These are phyloP conservation scores for Aspergillus ostianus DNA, from an alignment of 495 filamentous ascomycete genomes.

Conservation along the genomic window DNA sequence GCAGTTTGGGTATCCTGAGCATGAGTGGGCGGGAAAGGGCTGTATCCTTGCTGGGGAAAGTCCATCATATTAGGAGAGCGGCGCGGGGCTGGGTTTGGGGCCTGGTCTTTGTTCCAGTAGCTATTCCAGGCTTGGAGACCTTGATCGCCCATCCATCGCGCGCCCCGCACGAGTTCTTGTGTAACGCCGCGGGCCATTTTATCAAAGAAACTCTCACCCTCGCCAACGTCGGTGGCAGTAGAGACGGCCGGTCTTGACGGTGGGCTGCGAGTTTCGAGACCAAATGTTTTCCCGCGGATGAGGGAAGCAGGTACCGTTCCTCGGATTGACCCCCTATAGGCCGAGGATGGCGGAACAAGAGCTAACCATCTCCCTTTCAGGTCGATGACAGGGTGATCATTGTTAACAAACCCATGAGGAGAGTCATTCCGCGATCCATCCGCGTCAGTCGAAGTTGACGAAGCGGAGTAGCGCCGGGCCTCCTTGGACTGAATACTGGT, in stretches of 20 bases:
- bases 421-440: constrained; percentile 52
- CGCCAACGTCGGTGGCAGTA: constrained; percentile 73
- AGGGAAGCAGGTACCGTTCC: constrained; percentile 48
- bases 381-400: constrained; percentile 66
- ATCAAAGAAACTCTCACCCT: constrained; percentile 78
- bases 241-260: constrained; percentile 73
- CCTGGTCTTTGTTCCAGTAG: constrained; percentile 76
- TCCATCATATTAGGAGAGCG: constrained; percentile 29
- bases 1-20: constrained; percentile 46
- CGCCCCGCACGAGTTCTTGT: constrained; percentile 86
- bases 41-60: constrained; percentile 29
- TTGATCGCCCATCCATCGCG: constrained; percentile 82
- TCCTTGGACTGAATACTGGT: constrained; percentile 66
- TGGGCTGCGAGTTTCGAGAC: constrained; percentile 66
- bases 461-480: constrained; percentile 48
- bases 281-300: constrained; percentile 55
- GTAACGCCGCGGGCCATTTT: constrained; percentile 83
- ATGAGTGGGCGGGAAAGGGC: constrained; percentile 75
- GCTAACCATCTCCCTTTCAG: constrained; percentile 82
- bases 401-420: constrained; percentile 39
- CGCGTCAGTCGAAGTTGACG: constrained; percentile 54
- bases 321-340: constrained; percentile 66
- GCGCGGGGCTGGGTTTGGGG: constrained; percentile 25
- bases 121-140: constrained; percentile 83
- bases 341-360: constrained; percentile 67